Evolutionary conservation across 345 rosid species (phyloP), one percentile per base, ranked within the genome.

Genomic region (Dipteronia sinensis): DNA sequence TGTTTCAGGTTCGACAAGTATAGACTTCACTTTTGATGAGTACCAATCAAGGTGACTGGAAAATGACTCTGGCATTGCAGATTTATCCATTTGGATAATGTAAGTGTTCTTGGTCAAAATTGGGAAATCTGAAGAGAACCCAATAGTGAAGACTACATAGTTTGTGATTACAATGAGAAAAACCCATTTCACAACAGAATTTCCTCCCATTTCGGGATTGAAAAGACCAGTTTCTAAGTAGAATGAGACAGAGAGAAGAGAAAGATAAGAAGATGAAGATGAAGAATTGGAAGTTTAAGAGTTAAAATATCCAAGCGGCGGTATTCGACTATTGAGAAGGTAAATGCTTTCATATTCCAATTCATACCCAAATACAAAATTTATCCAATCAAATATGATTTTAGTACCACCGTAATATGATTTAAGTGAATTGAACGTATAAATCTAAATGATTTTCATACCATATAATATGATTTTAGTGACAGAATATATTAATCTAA

Each of bases 11-110:
- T 79, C 66, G 19, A 83, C 71, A 19, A 83, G 76, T 10, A 86
- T 89, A 19, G 95, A 89, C 69, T 84, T 71, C 44, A 95, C 76
- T 76, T 84, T 92, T 1, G 94, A 90, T 13, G 91, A 80, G 86
- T 92, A 95, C 98, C 98, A 95, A 42, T 95, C 86, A 2, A 86
- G 82, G 78, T 91, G 94, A 55, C 44, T 44, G 46, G 88, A 76
- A 80, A 87, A 89, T 40, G 91, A 78, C 29, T 49, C 83, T 11
- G 99, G 99, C 95, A 82, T 93, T 13, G 94, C 91, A 34, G 88
- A 82, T 81, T 82, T 95, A 70, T 95, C 98, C 97, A 95, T 93
- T 22, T 95, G 99, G 73, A 95, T 82, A 19, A 95, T 85, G 79
- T 87, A 95, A 78, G 95, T 93, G 74, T 84, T 89, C 88, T 83